Conservation (phyloP, 371 early-diverging fungal species). For the Gilbertella persicaria region DNA sequence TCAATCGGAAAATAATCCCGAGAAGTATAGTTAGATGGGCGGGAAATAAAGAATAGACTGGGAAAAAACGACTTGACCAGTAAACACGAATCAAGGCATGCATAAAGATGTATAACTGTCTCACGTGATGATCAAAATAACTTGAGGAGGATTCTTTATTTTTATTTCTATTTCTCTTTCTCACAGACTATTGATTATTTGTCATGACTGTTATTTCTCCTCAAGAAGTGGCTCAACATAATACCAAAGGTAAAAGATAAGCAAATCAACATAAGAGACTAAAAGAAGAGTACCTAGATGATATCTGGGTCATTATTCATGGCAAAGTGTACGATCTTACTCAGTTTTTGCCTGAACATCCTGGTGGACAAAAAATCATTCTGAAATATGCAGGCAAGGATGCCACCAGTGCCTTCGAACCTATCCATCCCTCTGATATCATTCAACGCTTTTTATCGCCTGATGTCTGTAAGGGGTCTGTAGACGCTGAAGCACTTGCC, state of each 20-base stretch:
- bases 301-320: constrained; percentile 86
- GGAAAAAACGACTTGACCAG: too few species aligned
- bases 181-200: too few species aligned
- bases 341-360: constrained; percentile 69
- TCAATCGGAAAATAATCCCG: too few species aligned
- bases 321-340: constrained; percentile 87
- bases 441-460: constrained; percentile 56
- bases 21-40: too few species aligned
- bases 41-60: too few species aligned
- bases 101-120: too few species aligned
- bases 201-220: constrained; percentile 41
- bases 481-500: constrained; percentile 41
- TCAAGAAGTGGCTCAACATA: constrained; percentile 74
- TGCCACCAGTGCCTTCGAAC: constrained; percentile 87
- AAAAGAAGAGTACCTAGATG: too few species aligned
- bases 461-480: constrained; percentile 53
- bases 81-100: too few species aligned
- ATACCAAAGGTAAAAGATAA: constrained; percentile 38
- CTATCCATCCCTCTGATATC: constrained; percentile 58
- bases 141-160: too few species aligned
- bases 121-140: too few species aligned
- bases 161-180: too few species aligned
- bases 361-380: constrained; percentile 69
- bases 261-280: not conserved
- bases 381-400: constrained; percentile 75